A percentile compares a stretch with the other conserved stretches of the same genome.
These are phyloP conservation scores for Yamadazyma paraphyllophila DNA, from an alignment of 805 yeast species.

Conservation along the genomic window DNA sequence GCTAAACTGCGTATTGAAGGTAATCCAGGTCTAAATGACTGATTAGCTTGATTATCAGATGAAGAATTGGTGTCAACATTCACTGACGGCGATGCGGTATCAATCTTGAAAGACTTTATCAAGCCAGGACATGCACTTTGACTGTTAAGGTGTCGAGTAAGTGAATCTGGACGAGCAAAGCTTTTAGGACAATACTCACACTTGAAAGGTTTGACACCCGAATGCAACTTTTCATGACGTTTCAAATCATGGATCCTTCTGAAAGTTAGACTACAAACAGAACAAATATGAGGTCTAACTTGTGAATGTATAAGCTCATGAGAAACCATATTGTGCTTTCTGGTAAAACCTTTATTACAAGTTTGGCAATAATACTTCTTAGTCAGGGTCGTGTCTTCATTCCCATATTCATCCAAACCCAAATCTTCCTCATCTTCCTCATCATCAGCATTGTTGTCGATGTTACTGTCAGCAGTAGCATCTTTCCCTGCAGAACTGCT, in stretches of 20 bases:
- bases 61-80: background rate
- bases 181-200: conserved; percentile 61
- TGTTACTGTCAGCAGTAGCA: background rate
- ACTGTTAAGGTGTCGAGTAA: conserved; percentile 61
- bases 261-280: conserved; percentile 59
- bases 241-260: conserved; percentile 74
- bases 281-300: conserved; percentile 62
- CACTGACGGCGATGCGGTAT: background rate
- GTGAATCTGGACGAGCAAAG: conserved; percentile 76
- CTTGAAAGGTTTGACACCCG: conserved; percentile 68
- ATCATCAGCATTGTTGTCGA: background rate
- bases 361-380: conserved; percentile 44
- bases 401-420: background rate
- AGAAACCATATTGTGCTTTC: conserved; percentile 72
- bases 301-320: conserved; percentile 69
- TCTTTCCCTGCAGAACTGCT: background rate
- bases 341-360: conserved; percentile 63
- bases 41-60: background rate
- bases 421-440: conserved; percentile 3
- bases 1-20: conserved; percentile 11
- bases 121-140: conserved; percentile 34
- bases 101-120: background rate
- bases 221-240: conserved; percentile 71
- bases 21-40: conserved; percentile 2
- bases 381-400: too few species aligned